A percentile compares a stretch with the other conserved stretches of the same genome.
Conservation (phyloP, 306 rosid species). For the Psophocarpus tetragonolobus region DNA sequence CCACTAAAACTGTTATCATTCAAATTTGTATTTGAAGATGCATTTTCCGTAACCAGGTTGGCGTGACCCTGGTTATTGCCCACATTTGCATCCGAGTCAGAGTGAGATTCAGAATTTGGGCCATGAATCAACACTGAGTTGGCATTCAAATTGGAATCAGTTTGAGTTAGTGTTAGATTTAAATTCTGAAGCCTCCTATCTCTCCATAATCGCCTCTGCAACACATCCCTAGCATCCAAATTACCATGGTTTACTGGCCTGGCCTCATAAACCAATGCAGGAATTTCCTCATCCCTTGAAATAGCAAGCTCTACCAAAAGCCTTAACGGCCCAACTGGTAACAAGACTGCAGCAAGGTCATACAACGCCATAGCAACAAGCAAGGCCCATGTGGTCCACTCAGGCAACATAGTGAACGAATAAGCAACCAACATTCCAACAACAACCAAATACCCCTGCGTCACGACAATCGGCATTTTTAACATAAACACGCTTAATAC, state of each 20-base stretch:
- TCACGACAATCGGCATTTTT: conserved; percentile 79
- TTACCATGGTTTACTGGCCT: conserved; percentile 62
- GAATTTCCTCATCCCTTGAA: conserved; percentile 91
- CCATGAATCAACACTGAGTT: conserved; percentile 41
- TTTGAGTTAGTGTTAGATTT: neutral
- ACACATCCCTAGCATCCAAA: conserved; percentile 38
- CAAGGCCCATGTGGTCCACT: conserved; percentile 95
- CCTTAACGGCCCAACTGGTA: conserved; percentile 87
- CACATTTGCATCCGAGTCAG: conserved; percentile 21
- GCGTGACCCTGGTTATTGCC: conserved; percentile 17
- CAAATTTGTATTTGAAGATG: conserved; percentile 29
- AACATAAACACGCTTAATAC: conserved; percentile 89
- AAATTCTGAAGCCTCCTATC: conserved; percentile 54
- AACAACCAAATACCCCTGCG: conserved; percentile 80
- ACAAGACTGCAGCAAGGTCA: conserved; percentile 88
- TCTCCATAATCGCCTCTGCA: conserved; percentile 81
- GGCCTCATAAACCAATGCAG: conserved; percentile 94
- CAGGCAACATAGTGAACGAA: conserved; percentile 94
- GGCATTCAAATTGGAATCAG: conserved; percentile 17
- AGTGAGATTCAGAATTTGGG: conserved; percentile 21
- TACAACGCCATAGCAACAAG: conserved; percentile 89
- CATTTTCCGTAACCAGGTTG: conserved; percentile 27
- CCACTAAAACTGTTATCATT: conserved; percentile 24
- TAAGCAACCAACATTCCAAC: conserved; percentile 92
- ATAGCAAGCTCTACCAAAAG: conserved; percentile 90